A percentile compares a stretch with the other conserved stretches of the same genome.
Conservation (phyloP, 495 filamentous ascomycete genomes). For the Talaromyces thailandensis region DNA sequence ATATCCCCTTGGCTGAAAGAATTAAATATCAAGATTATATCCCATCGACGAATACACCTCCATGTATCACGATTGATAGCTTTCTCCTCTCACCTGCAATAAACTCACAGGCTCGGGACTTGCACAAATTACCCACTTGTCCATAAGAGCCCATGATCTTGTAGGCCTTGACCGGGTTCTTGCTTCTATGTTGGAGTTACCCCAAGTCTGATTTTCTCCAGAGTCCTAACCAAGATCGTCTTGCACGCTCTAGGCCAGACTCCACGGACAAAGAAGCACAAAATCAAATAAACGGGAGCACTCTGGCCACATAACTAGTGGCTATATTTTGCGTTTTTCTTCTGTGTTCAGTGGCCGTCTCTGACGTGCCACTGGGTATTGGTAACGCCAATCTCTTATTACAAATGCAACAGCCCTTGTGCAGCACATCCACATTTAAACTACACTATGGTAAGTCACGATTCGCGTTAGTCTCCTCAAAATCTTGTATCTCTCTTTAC, state of each 20-base stretch:
- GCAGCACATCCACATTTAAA: neutral
- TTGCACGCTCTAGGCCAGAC: neutral
- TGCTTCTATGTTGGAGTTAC: neutral
- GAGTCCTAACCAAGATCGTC: neutral
- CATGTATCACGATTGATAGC: neutral
- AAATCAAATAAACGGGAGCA: neutral
- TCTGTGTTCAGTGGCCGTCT: neutral
- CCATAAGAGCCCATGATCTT: neutral
- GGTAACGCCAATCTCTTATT: neutral
- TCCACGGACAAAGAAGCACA: neutral
- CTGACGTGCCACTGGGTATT: neutral
- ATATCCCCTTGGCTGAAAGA: neutral
- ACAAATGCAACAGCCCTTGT: neutral
- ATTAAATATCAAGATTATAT: neutral
- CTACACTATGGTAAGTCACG: neutral
- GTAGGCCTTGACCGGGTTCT: neutral
- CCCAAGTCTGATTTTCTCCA: neutral
- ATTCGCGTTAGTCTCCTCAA: neutral
- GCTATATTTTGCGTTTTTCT: neutral
- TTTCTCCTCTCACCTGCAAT: neutral
- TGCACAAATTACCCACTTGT: neutral
- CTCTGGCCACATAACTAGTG: neutral
- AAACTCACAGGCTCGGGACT: neutral
- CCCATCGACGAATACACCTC: neutral
- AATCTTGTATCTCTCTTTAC: neutral